Evolutionary conservation across 2,329 filamentous ascomycete genomes (phyloP).

Genomic region (Lasiodiplodia theobromae): DNA sequence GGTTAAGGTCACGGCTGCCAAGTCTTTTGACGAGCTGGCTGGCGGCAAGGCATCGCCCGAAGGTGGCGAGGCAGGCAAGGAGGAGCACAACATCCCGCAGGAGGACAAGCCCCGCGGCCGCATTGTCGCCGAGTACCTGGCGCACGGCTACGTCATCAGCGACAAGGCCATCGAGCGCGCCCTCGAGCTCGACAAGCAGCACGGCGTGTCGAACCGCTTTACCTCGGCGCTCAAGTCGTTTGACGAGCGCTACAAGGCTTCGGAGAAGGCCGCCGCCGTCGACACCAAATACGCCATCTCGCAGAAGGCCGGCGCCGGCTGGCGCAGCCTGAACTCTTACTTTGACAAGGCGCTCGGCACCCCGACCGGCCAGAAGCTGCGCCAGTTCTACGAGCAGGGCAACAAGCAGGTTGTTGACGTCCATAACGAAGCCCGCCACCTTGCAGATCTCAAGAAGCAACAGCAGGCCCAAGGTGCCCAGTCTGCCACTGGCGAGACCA

Average conservation of each 20-base stretch:
- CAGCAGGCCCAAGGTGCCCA: conserved; percentile 44
- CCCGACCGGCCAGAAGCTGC: conserved; percentile 86
- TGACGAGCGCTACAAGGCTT: conserved; percentile 85
- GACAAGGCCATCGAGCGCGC: conserved; percentile 80
- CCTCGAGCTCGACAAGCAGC: conserved; percentile 87
- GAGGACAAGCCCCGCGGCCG: conserved; percentile 96
- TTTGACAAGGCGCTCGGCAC: conserved; percentile 92
- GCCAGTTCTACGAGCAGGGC: conserved; percentile 84
- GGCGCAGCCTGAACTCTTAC: conserved; percentile 79
- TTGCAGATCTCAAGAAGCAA: conserved; percentile 82
- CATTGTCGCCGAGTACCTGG: conserved; percentile 95
- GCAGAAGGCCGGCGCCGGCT: conserved; percentile 71
- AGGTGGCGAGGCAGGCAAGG: conserved; percentile 49
- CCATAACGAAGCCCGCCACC: conserved; percentile 84
- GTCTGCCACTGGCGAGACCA: conserved; percentile 41
- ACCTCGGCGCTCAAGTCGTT: conserved; percentile 76
- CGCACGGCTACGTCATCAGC: conserved; percentile 88
- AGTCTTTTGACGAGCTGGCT: conserved; percentile 69
- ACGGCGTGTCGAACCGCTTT: conserved; percentile 85
- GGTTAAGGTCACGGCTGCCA: conserved; percentile 79
- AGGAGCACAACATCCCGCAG: conserved; percentile 79
- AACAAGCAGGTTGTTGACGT: conserved; percentile 93
- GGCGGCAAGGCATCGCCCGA: conserved; percentile 63
- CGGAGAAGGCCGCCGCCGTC: conserved; percentile 81
- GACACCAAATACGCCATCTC: conserved; percentile 86